A percentile compares a stretch with the other conserved stretches of the same genome.
phyloP scores from a whole-genome alignment of 139 green algal species.

The Chlorella sp. region DNA sequence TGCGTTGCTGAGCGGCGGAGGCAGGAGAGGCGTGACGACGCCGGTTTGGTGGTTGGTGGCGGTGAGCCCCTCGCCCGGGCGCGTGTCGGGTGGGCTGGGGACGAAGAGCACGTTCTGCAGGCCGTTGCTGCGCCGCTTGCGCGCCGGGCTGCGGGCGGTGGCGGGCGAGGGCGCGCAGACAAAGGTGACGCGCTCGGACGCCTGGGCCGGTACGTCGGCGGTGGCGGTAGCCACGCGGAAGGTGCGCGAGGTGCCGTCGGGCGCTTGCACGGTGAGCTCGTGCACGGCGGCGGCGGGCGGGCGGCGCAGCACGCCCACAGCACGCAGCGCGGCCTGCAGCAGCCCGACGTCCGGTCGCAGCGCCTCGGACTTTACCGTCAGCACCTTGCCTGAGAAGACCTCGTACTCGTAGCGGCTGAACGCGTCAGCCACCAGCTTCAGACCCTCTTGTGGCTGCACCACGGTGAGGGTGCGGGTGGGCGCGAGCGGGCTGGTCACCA shows the following conservation, averaged over 20 bases:
- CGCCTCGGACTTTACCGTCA: constrained; percentile 48
- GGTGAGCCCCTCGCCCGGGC: constrained; percentile 71
- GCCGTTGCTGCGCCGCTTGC: not conserved
- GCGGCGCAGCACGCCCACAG: constrained; percentile 38
- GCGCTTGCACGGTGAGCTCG: constrained; percentile 60
- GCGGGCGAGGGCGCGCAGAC: constrained; percentile 67
- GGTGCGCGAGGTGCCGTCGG: constrained; percentile 59
- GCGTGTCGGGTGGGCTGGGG: constrained; percentile 52
- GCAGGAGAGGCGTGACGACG: constrained; percentile 41
- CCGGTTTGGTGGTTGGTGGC: constrained; percentile 72
- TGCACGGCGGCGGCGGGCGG: constrained; percentile 64
- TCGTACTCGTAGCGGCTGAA: constrained; percentile 77
- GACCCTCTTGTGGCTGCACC: constrained; percentile 79
- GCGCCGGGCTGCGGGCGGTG: too few species aligned
- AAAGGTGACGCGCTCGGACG: constrained; percentile 70
- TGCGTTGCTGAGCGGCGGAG: constrained; percentile 37
- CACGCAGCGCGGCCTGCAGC: constrained; percentile 35
- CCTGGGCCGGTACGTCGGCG: constrained; percentile 67
- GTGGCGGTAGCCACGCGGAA: constrained; percentile 75
- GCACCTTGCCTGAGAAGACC: constrained; percentile 66
- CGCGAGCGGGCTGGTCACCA: constrained; percentile 64
- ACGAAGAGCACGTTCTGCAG: constrained; percentile 37
- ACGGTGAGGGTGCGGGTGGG: constrained; percentile 66
- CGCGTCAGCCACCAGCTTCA: constrained; percentile 62
- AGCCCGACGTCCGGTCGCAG: constrained; percentile 28